Conservation (phyloP, 2,329 filamentous ascomycete species). For the Metarhizium rileyi region DNA sequence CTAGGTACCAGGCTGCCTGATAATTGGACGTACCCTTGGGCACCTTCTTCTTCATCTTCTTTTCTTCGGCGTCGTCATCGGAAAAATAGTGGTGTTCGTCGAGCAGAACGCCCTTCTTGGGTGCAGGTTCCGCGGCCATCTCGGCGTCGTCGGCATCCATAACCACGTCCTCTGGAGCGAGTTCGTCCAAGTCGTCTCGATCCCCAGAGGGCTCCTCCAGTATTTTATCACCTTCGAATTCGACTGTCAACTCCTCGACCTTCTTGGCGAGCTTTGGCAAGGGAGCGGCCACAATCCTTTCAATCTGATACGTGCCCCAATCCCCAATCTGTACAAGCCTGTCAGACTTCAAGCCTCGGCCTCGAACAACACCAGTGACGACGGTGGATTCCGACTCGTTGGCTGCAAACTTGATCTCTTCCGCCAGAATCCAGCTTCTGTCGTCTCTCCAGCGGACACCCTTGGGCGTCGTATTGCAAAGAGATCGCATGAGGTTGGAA, state of each 20-base stretch:
- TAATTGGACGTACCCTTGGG: conserved; percentile 90
- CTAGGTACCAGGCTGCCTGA: conserved; percentile 87
- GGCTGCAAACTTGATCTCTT: conserved; percentile 65
- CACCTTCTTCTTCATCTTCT: conserved; percentile 57
- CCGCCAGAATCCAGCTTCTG: conserved; percentile 88
- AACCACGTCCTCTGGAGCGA: conserved; percentile 76
- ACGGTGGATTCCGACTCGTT: conserved; percentile 53
- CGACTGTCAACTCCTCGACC: conserved; percentile 57
- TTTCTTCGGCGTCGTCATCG: conserved; percentile 57
- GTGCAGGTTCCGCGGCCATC: conserved; percentile 26
- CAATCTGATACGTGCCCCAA: conserved; percentile 88
- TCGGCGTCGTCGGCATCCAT: conserved; percentile 56
- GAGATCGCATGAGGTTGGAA: conserved; percentile 77
- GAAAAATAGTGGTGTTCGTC: conserved; percentile 98
- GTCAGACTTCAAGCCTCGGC: conserved; percentile 80
- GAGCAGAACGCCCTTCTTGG: conserved; percentile 78
- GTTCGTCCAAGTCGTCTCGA: conserved; percentile 69
- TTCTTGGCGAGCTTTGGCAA: conserved; percentile 52
- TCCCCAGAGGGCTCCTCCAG: conserved; percentile 68
- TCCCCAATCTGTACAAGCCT: conserved; percentile 84
- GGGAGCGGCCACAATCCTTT: conserved; percentile 74
- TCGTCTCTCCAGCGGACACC: conserved; percentile 94
- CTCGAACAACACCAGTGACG: conserved; percentile 77
- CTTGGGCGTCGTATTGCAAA: conserved; percentile 88
- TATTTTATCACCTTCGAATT: conserved; percentile 41